Percentiles rank a stretch among this genome's conserved stretches.
Conservation (phyloP, 495 filamentous ascomycete species). For the Penicillium longicatenatum region DNA sequence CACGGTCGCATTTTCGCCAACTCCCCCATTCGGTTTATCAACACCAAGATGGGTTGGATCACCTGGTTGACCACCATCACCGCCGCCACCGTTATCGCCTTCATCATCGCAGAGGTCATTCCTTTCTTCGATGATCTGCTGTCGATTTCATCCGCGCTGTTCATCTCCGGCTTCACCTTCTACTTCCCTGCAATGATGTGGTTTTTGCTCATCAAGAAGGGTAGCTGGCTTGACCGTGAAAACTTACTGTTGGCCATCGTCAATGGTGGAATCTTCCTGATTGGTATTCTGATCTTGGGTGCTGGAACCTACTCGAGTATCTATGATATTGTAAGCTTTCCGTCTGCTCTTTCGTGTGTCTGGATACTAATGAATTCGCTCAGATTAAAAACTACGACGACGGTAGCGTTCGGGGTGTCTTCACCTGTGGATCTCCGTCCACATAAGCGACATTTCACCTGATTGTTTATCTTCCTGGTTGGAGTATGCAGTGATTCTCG, state of each 20-base stretch:
- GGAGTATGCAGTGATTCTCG: not conserved
- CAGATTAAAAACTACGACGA: constrained; percentile 47
- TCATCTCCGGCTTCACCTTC: constrained; percentile 35
- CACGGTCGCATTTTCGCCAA: constrained; percentile 58
- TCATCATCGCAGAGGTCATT: constrained; percentile 68
- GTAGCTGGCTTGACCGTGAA: constrained; percentile 38
- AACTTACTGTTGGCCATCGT: constrained; percentile 25
- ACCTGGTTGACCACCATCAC: constrained; percentile 59
- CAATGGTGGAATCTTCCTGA: constrained; percentile 29
- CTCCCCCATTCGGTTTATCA: constrained; percentile 58
- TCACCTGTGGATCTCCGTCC: constrained; percentile 38
- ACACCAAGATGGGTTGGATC: constrained; percentile 57
- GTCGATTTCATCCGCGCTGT: constrained; percentile 53
- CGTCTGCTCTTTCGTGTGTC: not conserved
- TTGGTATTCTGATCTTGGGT: constrained; percentile 53
- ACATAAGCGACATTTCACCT: not conserved
- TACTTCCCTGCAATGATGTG: constrained; percentile 58
- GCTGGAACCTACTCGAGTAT: constrained; percentile 59
- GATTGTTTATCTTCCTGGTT: not conserved
- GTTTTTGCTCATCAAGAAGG: constrained; percentile 56
- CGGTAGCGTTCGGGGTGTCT: constrained; percentile 48
- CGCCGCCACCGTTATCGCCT: constrained; percentile 60
- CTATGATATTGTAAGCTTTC: constrained; percentile 56
- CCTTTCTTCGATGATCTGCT: constrained; percentile 68
- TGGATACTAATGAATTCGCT: not conserved